Evolutionary conservation across 768 basidiomycete genomes (phyloP).

Genomic region (Leccinum rimulosum): DNA sequence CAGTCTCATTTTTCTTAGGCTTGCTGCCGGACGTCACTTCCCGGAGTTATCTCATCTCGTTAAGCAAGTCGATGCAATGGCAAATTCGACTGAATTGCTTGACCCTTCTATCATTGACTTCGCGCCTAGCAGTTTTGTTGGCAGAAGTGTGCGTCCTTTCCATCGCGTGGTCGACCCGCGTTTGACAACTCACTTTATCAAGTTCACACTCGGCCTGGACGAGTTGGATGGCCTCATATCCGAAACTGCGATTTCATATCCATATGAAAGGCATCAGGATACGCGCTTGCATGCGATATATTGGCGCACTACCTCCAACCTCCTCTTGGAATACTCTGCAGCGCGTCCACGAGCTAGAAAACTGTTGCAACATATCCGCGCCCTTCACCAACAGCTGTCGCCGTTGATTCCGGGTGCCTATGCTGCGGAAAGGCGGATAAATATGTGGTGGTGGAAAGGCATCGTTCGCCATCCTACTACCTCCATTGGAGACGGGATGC

Average conservation of each 20-base stretch:
- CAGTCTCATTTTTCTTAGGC: constrained; percentile 9
- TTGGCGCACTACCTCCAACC: constrained; percentile 30
- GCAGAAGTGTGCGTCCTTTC: constrained; percentile 25
- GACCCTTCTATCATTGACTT: constrained; percentile 25
- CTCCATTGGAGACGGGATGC: constrained; percentile 10
- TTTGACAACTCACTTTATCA: constrained; percentile 8
- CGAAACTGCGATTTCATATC: neutral
- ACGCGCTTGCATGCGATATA: constrained; percentile 25
- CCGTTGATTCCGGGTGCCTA: neutral
- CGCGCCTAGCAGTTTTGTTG: constrained; percentile 25
- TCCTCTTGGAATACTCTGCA: constrained; percentile 33
- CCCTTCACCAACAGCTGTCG: constrained; percentile 15
- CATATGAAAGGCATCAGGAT: constrained; percentile 3
- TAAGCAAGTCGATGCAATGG: constrained; percentile 7
- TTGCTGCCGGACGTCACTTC: neutral
- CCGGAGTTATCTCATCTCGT: neutral
- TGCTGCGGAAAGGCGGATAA: neutral
- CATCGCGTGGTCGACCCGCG: neutral
- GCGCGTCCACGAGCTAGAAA: constrained; percentile 20
- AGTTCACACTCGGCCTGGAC: constrained; percentile 29
- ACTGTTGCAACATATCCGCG: constrained; percentile 16
- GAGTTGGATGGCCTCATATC: constrained; percentile 25
- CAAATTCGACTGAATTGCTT: constrained; percentile 22
- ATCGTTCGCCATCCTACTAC: neutral
- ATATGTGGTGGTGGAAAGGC: constrained; percentile 10